Conservation (phyloP, 345 rosid genomes). For the Corchorus olitorius region DNA sequence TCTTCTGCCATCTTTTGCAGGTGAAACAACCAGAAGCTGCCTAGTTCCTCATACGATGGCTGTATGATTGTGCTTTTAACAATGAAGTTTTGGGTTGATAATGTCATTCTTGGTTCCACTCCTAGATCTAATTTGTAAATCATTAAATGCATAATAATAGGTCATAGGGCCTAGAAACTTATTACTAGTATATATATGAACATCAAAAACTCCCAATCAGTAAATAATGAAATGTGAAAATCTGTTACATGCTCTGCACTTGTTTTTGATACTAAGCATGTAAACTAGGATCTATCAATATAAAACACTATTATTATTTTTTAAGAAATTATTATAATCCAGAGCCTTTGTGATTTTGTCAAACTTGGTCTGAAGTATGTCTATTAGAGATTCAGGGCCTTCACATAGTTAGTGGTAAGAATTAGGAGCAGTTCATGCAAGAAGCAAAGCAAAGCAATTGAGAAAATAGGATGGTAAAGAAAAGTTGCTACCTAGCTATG, state of each 20-base stretch:
- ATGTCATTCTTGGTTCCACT: not conserved
- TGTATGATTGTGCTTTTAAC: conserved; percentile 95
- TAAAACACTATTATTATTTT: no score
- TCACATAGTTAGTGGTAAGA: no score
- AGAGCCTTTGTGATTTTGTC: no score
- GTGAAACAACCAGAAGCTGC: conserved; percentile 98
- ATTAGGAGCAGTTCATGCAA: no score
- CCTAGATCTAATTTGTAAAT: not conserved
- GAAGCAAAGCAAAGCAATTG: no score
- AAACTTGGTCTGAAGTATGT: no score
- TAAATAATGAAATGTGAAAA: conserved; percentile 14
- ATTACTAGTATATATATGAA: not conserved
- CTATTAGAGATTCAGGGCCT: no score
- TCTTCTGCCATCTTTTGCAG: conserved; percentile 36
- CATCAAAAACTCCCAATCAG: not conserved
- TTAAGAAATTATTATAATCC: no score
- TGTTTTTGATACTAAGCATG: no score
- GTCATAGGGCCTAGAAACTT: conserved; percentile 6
- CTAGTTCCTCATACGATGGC: conserved; percentile 94
- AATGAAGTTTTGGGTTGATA: conserved; percentile 52
- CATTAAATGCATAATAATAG: not conserved
- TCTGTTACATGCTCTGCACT: not conserved
- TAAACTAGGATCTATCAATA: no score
- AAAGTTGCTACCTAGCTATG: no score
- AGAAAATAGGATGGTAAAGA: no score